These are phyloP conservation scores for Fusarium continuum DNA, from an alignment of 2,329 filamentous ascomycete genomes.

Conservation along the genomic window DNA sequence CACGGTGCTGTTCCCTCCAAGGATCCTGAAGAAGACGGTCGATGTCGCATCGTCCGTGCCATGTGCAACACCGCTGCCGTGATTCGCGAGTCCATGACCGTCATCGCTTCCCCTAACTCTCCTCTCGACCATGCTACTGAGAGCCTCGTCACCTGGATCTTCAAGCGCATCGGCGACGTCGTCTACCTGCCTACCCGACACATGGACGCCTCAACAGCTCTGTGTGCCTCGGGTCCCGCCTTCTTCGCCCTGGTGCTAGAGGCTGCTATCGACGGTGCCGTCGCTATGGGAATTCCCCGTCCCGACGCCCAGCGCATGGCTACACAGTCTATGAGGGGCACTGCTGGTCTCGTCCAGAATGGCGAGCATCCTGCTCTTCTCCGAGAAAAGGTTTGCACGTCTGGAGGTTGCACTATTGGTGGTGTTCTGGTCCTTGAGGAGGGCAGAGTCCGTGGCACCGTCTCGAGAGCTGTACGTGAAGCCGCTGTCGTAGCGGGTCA, in stretches of 20 bases:
- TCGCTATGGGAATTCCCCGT: constrained; percentile 80
- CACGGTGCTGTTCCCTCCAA: constrained; percentile 64
- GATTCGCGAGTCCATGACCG: constrained; percentile 83
- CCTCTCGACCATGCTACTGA: constrained; percentile 64
- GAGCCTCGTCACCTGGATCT: constrained; percentile 77
- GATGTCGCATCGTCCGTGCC: constrained; percentile 75
- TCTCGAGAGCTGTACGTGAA: constrained; percentile 75
- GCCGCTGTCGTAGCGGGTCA: constrained; percentile 75
- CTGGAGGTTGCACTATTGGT: constrained; percentile 80
- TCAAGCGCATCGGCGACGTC: constrained; percentile 76
- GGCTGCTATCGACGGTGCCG: constrained; percentile 78
- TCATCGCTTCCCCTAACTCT: constrained; percentile 72
- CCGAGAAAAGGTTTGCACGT: constrained; percentile 79
- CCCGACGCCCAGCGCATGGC: constrained; percentile 80
- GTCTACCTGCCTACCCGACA: constrained; percentile 70
- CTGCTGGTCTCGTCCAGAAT: constrained; percentile 72
- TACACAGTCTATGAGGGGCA: constrained; percentile 80
- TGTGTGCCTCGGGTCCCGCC: constrained; percentile 78
- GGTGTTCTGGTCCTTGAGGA: constrained; percentile 80
- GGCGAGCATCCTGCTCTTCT: constrained; percentile 80
- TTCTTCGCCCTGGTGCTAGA: constrained; percentile 81
- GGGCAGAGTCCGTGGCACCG: constrained; percentile 71
- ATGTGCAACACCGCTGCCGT: constrained; percentile 87
- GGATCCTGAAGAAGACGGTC: constrained; percentile 56
- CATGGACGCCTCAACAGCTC: constrained; percentile 78